Conservation (phyloP, 1,139 yeast genomes). For the Yamadazyma jaroonii region DNA sequence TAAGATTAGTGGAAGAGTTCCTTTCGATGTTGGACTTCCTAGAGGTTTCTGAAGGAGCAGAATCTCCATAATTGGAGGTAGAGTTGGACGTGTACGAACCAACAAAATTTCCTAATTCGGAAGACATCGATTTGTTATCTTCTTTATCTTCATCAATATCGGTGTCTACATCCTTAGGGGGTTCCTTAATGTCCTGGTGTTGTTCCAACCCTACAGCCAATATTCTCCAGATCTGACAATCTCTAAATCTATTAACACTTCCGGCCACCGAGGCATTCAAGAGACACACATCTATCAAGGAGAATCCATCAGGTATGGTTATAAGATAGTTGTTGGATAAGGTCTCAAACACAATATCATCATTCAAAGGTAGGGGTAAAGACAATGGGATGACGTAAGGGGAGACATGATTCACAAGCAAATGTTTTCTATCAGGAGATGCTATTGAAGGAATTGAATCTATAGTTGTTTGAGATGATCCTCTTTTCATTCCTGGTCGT, state of each 20-base stretch:
- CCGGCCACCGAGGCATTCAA: conserved; percentile 61
- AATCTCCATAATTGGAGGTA: conserved; percentile 39
- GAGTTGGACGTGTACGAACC: conserved; percentile 47
- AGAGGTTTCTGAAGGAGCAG: conserved; percentile 10
- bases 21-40: conserved; percentile 11
- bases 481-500: conserved; percentile 30
- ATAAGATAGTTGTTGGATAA: conserved; percentile 43
- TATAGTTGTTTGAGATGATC: conserved; percentile 37
- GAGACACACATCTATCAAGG: conserved; percentile 52
- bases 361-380: conserved; percentile 43
- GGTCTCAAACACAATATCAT: conserved; percentile 39
- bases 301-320: conserved; percentile 48
- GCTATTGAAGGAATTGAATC: conserved; percentile 27
- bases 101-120: conserved; percentile 41
- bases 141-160: conserved; percentile 9
- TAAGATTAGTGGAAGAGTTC: conserved; percentile 21
- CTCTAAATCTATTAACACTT: conserved; percentile 49
- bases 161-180: not conserved
- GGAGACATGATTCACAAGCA: conserved; percentile 25
- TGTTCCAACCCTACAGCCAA: conserved; percentile 54
- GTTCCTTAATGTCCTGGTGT: conserved; percentile 19
- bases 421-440: conserved; percentile 13
- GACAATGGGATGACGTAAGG: conserved; percentile 47
- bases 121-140: conserved; percentile 32
- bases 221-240: conserved; percentile 71